Evolutionary conservation across 371 early-diverging fungal species (phyloP), one percentile per base, ranked within the genome.

Genomic region (Funneliformis caledonium): DNA sequence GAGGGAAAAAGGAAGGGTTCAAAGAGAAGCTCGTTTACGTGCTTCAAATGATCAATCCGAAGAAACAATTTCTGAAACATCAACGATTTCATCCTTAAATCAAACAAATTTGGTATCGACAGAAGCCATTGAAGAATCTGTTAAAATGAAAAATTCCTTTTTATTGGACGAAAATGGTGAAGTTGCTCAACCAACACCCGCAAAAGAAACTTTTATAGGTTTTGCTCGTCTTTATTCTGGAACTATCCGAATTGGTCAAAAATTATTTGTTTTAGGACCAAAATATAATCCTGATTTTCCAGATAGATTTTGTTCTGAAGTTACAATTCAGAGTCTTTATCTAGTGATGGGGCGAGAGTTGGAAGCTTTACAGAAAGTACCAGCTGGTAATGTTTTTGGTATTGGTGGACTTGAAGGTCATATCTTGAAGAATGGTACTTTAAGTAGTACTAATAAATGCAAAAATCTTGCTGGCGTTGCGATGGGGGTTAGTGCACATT

Each of bases 341-440:
- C 84, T 99, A 85, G 90, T 98, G 83, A 99, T 99, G 99, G 98
- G 99, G 9, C 91, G 97, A 50, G 98, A 98, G 56, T 84, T 99
- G 72, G 91, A 94, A 78, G 88, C 88, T 2, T 82, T 98, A 80
- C 87, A 91, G 12, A 90, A 93, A 80, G 98, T 98, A 0, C 92
- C 94, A 0, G 97, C 99, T 2, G 99, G 99, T 16, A 97, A 96
- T 82, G 94, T 99, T 0, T 97, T 98, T 89, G 99, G 97, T 47
- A 96, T 99, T 81, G 93, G 94, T 52, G 98, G 98, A 1, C 82
- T 96, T n/a, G 96, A 94, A 8, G 93, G 93, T 0, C 92, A 93
- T 79, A 89, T 98, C 14, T 86, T 98, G 61, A 98, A 98, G 84
- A 94, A 93, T 47, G 99, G 94, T 11, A 99, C 98, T 0, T 84